These are phyloP conservation scores for Purshia tridentata DNA, from an alignment of 306 rosid genomes.

Conservation along the genomic window DNA sequence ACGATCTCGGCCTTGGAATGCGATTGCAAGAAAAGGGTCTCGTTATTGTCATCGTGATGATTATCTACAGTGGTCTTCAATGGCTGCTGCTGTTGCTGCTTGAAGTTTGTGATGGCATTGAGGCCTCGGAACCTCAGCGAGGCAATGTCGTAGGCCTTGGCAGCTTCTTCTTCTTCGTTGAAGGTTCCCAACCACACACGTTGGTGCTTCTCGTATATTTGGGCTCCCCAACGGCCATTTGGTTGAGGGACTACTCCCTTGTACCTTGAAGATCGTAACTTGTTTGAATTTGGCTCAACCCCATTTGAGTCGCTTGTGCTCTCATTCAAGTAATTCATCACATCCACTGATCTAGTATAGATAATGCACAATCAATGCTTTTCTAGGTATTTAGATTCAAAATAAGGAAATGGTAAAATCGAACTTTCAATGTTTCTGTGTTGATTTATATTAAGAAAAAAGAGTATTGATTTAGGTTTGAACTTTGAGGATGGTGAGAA, in stretches of 20 bases:
- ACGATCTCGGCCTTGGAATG: slow-evolving; percentile 48
- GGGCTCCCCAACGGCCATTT: slow-evolving; percentile 52
- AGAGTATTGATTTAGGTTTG: neutral
- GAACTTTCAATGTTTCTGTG: too few relatives aligned
- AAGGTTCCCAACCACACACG: slow-evolving; percentile 52
- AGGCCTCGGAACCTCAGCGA: slow-evolving; percentile 36
- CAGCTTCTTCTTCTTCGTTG: slow-evolving; percentile 39
- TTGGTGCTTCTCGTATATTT: slow-evolving; percentile 46
- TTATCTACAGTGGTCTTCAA: neutral
- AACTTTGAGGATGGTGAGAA: neutral
- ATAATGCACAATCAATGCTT: neutral
- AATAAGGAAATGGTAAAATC: too few relatives aligned
- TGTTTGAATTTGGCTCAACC: slow-evolving; percentile 23
- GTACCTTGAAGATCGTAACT: slow-evolving; percentile 37
- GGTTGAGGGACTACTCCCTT: slow-evolving; percentile 53
- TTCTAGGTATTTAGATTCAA: neutral
- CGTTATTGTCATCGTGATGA: neutral
- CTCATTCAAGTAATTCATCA: neutral
- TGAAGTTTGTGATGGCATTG: slow-evolving; percentile 32
- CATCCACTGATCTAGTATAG: neutral
- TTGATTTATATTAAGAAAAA: too few relatives aligned
- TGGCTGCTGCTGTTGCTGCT: neutral
- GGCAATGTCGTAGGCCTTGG: slow-evolving; percentile 46
- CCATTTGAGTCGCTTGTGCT: neutral
- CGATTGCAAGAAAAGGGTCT: slow-evolving; percentile 30